Conservation (phyloP, 768 basidiomycete species). For the Xanthoconium stramineum region DNA sequence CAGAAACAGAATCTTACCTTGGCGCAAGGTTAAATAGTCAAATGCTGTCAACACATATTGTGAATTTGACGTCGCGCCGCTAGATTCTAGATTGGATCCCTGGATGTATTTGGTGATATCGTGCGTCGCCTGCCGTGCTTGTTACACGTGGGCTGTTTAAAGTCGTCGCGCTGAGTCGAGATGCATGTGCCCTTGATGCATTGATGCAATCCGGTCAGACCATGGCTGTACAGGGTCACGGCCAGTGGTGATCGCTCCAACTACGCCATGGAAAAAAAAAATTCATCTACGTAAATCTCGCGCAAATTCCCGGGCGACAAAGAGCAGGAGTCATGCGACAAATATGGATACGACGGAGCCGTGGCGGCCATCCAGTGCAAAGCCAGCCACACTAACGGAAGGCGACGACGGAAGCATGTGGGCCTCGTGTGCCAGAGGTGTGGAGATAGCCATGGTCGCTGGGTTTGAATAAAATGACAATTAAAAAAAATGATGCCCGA, state of each 20-base stretch:
- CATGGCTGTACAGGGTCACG: neutral
- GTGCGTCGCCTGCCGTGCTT: neutral
- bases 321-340: neutral
- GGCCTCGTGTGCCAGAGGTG: slow-evolving; percentile 2
- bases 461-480: slow-evolving; percentile 11
- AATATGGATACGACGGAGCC: slow-evolving; percentile 1
- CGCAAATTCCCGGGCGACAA: neutral
- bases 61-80: neutral
- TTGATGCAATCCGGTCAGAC: too few species aligned
- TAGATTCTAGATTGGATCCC: slow-evolving; percentile 8
- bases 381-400: too few species aligned
- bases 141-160: neutral
- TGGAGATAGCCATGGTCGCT: slow-evolving; percentile 25
- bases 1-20: neutral
- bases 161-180: slow-evolving; percentile 1
- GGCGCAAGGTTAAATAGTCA: neutral
- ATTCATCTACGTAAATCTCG: slow-evolving; percentile 12
- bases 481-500: slow-evolving; percentile 17
- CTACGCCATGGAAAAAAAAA: neutral
- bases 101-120: slow-evolving; percentile 14
- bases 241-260: neutral
- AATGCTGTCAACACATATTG: neutral
- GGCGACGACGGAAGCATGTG: neutral
- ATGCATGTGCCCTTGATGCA: too few species aligned
- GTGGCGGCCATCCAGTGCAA: neutral